Evolutionary conservation across 768 basidiomycete genomes (phyloP).

Genomic region (Sutorius australiensis): DNA sequence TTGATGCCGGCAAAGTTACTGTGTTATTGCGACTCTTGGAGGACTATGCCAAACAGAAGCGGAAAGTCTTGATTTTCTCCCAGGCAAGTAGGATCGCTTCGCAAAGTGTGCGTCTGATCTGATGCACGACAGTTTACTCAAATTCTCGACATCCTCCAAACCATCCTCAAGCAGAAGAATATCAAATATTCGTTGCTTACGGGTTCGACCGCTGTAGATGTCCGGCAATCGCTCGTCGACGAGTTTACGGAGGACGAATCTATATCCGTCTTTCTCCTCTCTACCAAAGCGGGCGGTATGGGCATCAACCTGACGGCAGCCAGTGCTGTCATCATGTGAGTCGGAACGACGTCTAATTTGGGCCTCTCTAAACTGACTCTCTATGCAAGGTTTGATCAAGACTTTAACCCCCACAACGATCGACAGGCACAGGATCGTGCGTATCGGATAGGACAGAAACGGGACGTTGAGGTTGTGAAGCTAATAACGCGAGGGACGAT

Average conservation of each 20-base stretch:
- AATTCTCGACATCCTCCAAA: constrained; percentile 89
- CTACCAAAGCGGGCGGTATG: constrained; percentile 93
- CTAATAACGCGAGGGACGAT: constrained; percentile 89
- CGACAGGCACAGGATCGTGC: constrained; percentile 96
- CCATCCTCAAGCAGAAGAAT: constrained; percentile 65
- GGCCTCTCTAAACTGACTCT: background rate
- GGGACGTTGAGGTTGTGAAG: constrained; percentile 92
- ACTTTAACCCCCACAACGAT: constrained; percentile 98
- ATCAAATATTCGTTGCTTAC: constrained; percentile 83
- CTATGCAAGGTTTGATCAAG: constrained; percentile 81
- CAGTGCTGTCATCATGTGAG: constrained; percentile 89
- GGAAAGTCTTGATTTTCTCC: constrained; percentile 90
- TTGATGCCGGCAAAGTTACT: constrained; percentile 85
- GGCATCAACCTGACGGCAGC: constrained; percentile 97
- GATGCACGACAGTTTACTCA: constrained; percentile 74
- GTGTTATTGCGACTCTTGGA: constrained; percentile 69
- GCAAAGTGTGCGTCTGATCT: background rate
- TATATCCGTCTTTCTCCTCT: constrained; percentile 86
- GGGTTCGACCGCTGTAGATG: constrained; percentile 90
- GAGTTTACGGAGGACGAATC: constrained; percentile 84
- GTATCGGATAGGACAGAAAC: constrained; percentile 94
- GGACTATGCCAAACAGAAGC: constrained; percentile 59
- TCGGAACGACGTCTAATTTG: background rate
- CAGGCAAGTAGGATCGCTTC: constrained; percentile 57
- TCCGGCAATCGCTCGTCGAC: constrained; percentile 90